Evolutionary conservation across 2,329 filamentous ascomycete species (phyloP).

Genomic region (Fusarium sp.): DNA sequence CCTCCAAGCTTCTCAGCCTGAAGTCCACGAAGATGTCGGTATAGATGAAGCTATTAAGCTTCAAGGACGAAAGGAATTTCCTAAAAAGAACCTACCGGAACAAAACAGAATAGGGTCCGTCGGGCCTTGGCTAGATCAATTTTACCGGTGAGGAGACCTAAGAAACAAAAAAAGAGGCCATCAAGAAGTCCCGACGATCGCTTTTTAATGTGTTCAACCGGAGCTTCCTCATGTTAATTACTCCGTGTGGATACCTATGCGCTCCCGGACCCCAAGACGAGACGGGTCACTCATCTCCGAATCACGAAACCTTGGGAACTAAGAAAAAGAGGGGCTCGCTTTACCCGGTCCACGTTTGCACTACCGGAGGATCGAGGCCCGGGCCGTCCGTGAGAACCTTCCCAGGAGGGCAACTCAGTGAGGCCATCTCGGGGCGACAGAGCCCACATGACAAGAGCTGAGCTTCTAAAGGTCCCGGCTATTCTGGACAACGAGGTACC

Average conservation of each 20-base stretch:
- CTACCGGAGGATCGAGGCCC: conserved; percentile 30
- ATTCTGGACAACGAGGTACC: background rate
- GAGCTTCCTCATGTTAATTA: conserved; percentile 9
- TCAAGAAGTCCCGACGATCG: background rate
- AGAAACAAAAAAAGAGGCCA: conserved; percentile 3
- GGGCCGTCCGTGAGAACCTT: conserved; percentile 13
- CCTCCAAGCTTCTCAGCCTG: background rate
- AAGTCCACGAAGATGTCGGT: background rate
- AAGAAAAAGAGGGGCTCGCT: conserved; percentile 1
- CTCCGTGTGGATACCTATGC: conserved; percentile 8
- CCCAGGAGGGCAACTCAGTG: background rate
- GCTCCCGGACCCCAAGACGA: background rate
- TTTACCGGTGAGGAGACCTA: conserved; percentile 24
- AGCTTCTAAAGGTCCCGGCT: background rate
- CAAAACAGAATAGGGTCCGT: background rate
- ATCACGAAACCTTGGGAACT: conserved; percentile 14
- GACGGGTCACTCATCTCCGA: conserved; percentile 24
- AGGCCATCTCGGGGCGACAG: background rate
- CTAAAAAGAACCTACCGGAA: conserved; percentile 9
- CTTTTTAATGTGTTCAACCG: background rate
- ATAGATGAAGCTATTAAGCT: background rate
- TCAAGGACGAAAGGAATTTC: conserved; percentile 12
- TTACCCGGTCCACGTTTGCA: conserved; percentile 27
- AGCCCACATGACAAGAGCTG: conserved; percentile 15
- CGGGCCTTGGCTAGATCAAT: conserved; percentile 12